Evolutionary conservation across 768 basidiomycete species (phyloP).

Genomic region (Solioccasus polychromus): DNA sequence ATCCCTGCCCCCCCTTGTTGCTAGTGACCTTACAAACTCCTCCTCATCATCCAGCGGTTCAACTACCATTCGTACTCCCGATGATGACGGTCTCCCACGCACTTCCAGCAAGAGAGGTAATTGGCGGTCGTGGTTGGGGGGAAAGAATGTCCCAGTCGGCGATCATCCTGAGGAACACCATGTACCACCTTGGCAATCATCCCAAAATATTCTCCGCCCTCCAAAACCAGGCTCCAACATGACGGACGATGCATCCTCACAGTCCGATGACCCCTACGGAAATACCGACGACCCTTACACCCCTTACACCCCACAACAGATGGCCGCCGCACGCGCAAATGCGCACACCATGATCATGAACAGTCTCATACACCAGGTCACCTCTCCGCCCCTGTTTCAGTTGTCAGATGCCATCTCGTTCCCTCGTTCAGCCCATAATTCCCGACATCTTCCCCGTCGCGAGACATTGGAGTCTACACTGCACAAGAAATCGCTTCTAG

Average conservation of each 20-base stretch:
- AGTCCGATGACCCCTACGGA: slow-evolving; percentile 36
- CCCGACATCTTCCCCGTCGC: slow-evolving; percentile 33
- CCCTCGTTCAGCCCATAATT: slow-evolving; percentile 55
- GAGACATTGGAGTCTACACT: slow-evolving; percentile 44
- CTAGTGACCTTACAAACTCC: slow-evolving; percentile 42
- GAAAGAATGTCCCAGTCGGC: slow-evolving; percentile 30
- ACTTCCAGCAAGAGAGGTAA: slow-evolving; percentile 41
- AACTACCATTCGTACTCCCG: slow-evolving; percentile 53
- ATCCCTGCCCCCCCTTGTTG: slow-evolving; percentile 20
- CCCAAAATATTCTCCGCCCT: slow-evolving; percentile 18
- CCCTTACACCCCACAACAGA: slow-evolving; percentile 24
- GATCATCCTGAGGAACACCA: slow-evolving; percentile 27
- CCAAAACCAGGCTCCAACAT: slow-evolving; percentile 23
- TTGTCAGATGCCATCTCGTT: slow-evolving; percentile 36
- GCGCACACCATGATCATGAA: slow-evolving; percentile 45
- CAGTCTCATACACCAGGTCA: slow-evolving; percentile 38
- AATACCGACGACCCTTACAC: slow-evolving; percentile 15
- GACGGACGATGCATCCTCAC: slow-evolving; percentile 36
- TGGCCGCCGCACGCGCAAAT: slow-evolving; percentile 35
- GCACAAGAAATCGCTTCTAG: slow-evolving; percentile 51
- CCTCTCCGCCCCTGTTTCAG: slow-evolving; percentile 50
- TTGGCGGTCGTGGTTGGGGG: slow-evolving; percentile 58
- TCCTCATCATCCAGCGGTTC: slow-evolving; percentile 63
- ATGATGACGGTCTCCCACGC: slow-evolving; percentile 46
- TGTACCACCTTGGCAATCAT: slow-evolving; percentile 33